Evolutionary conservation across 371 early-diverging fungal genomes (phyloP), one percentile per base, ranked within the genome.

Genomic region (Mucor lusitanicus): DNA sequence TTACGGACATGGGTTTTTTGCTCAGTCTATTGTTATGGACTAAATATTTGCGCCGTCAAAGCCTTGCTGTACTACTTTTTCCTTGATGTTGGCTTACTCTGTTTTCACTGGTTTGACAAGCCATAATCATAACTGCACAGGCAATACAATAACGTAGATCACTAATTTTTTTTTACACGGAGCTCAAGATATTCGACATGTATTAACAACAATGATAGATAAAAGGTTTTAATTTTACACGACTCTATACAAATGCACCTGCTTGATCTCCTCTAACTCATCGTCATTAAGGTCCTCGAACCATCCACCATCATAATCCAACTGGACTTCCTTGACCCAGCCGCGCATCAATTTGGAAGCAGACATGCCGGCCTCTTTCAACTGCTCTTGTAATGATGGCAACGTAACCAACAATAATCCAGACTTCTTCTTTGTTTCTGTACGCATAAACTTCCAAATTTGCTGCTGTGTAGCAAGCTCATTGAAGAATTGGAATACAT

Each of bases 401-500:
- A 86, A 61, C 0, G 88, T 88, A 8, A 88, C 78, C 19, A 88
- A 44, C 15, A 88, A 65, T 7, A 83, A 54, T 6, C 86, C 87
- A 40, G 81, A 74, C 57, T 79, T 76, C 59, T 81, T 78, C 44
- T 67, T 77, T 5, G 86, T 78, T 56, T 85, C 81, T 19, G 73
- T 68, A 33, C 83, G 82, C 46, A 88, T 69, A 69, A 79, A 87
- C 46, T 82, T 78, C 89, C 89, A 88, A 27, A 88, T 81, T 55
- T 83, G 72, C 64, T 85, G 87, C 58, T 88, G 89, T 9, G 73
- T 65, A 3, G 78, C 65, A 32, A 81, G 59, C 0, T 85, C 83
- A 46, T 80, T 81, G 59, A 88, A 88, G 71, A 87, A 88, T 64
- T 88, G 87, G 64, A 88, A 88, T 0, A 88, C 89, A 46, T 88